Percentiles rank a stretch among this genome's conserved stretches.
Conservation (phyloP, 768 basidiomycete genomes). For the Leccinum imitatum region DNA sequence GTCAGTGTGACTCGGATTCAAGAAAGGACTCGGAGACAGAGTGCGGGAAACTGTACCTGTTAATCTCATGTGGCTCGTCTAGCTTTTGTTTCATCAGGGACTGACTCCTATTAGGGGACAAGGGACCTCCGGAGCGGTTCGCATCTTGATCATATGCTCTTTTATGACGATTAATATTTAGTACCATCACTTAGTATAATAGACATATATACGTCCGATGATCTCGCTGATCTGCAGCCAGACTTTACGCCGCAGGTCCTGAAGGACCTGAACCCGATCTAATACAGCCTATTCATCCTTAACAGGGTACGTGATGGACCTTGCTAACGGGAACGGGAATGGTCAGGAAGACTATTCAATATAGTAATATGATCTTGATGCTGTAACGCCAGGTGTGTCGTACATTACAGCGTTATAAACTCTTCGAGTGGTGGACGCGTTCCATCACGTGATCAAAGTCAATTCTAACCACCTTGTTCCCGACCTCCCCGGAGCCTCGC, state of each 20-base stretch:
- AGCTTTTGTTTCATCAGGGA: not conserved
- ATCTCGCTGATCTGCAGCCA: not conserved
- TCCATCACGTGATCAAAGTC: constrained; percentile 20
- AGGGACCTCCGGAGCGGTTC: not conserved
- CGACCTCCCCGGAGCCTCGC: not conserved
- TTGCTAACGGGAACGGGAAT: not conserved
- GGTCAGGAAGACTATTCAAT: not conserved
- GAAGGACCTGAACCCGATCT: not conserved
- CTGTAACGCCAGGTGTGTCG: not conserved
- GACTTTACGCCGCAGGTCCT: not conserved
- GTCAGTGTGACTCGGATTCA: not conserved
- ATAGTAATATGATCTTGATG: not conserved
- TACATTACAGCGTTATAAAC: no score
- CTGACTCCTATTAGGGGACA: not conserved
- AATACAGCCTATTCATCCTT: not conserved
- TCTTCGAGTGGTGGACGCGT: not conserved
- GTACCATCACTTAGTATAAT: not conserved
- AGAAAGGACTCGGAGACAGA: not conserved
- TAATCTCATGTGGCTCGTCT: not conserved
- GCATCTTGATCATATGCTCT: not conserved
- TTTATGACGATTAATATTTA: not conserved
- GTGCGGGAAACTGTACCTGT: not conserved
- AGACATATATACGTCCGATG: not conserved
- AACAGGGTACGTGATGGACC: not conserved
- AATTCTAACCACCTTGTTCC: not conserved